A percentile compares a stretch with the other conserved stretches of the same genome.
Evolutionary conservation across 495 filamentous ascomycete genomes (phyloP).

Genomic region (Xylaria cubensis): DNA sequence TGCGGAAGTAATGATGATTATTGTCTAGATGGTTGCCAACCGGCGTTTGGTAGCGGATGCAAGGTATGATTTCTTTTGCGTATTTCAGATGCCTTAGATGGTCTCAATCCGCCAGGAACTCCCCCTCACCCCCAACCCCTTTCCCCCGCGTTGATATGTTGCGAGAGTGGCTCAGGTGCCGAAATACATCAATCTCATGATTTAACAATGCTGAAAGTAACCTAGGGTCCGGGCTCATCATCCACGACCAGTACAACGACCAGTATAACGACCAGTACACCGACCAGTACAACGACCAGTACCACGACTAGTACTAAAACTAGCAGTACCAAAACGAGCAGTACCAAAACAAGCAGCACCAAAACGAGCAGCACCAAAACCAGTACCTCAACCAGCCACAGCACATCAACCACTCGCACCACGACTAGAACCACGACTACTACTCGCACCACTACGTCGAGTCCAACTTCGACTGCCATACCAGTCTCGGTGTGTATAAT

Average conservation of each 20-base stretch:
- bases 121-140: neutral
- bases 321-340: conserved; percentile 6
- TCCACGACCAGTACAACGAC: conserved; percentile 27
- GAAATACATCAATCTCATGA: neutral
- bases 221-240: conserved; percentile 13
- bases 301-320: conserved; percentile 20
- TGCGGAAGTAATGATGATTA: conserved; percentile 49
- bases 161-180: neutral
- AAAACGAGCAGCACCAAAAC: conserved; percentile 23
- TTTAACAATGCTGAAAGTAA: conserved; percentile 11
- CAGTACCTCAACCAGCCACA: conserved; percentile 7
- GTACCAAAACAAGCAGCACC: conserved; percentile 26
- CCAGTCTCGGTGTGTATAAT: conserved; percentile 21
- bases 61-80: conserved; percentile 32
- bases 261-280: conserved; percentile 16
- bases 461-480: conserved; percentile 26
- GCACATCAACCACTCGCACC: conserved; percentile 28
- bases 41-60: conserved; percentile 47
- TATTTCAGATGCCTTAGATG: conserved; percentile 22
- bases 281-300: conserved; percentile 23
- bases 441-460: conserved; percentile 22
- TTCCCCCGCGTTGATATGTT: neutral
- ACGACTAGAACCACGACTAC: conserved; percentile 28
- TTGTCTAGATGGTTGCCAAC: conserved; percentile 49
- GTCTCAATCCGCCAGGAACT: conserved; percentile 26